Conservation (phyloP, 257 asterid genomes). For the Mitragyna speciosa region DNA sequence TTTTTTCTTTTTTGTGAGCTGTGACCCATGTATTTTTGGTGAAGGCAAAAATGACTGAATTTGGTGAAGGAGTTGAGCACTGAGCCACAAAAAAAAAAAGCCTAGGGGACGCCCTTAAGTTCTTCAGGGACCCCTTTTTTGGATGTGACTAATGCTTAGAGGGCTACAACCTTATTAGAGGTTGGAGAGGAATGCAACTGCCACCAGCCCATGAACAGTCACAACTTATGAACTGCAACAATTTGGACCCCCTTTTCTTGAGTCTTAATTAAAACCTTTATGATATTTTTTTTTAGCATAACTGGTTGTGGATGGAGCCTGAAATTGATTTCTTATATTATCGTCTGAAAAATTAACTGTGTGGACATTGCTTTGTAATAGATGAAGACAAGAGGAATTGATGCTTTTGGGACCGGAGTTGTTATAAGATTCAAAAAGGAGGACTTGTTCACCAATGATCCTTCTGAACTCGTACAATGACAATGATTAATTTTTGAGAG, state of each 20-base stretch:
- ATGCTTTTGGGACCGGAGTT: slow-evolving; percentile 11
- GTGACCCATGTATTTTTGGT: background rate
- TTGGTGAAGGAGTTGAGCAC: background rate
- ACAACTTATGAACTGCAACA: background rate
- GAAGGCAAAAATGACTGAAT: background rate
- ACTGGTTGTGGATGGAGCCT: background rate
- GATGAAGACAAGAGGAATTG: background rate
- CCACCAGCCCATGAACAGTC: slow-evolving; percentile 20
- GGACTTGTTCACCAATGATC: background rate
- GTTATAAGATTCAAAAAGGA: background rate
- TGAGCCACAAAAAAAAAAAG: slow-evolving; percentile 17
- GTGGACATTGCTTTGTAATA: background rate
- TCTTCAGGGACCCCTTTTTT: slow-evolving; percentile 24
- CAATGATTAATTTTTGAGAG: background rate
- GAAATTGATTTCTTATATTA: background rate
- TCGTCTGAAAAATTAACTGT: background rate
- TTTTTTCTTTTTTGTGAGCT: background rate
- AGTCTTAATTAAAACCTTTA: background rate
- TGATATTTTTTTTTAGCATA: background rate
- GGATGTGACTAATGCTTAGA: slow-evolving; percentile 34
- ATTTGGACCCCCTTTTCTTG: background rate
- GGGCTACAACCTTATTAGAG: slow-evolving; percentile 15
- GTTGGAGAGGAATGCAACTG: slow-evolving; percentile 32
- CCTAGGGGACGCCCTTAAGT: slow-evolving; percentile 14
- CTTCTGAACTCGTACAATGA: background rate